These are phyloP conservation scores for Myriosclerotinia curreyana DNA, from an alignment of 2,329 filamentous ascomycete species.

Conservation along the genomic window DNA sequence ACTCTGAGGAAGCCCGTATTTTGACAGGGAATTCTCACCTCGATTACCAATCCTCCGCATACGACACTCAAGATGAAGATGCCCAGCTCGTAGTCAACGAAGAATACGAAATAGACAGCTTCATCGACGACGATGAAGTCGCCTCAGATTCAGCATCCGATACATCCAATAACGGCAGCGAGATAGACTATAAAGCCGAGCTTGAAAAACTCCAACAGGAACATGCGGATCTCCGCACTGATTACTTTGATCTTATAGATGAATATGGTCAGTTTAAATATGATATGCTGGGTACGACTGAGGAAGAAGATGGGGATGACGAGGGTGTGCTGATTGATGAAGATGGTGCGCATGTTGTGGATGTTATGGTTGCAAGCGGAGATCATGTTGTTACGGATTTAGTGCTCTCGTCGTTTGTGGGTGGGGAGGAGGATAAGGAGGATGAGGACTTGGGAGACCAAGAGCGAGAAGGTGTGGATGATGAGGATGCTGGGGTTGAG, in stretches of 20 bases:
- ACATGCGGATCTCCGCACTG: not conserved
- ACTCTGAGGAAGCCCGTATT: not conserved
- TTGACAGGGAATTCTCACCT: slow-evolving; percentile 27
- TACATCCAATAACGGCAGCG: not conserved
- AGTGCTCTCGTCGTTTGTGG: not conserved
- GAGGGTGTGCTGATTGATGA: not conserved
- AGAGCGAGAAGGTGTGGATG: not conserved
- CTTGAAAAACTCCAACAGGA: not conserved
- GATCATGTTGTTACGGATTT: not conserved
- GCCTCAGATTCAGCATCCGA: slow-evolving; percentile 19
- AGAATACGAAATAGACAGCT: slow-evolving; percentile 34
- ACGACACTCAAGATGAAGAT: slow-evolving; percentile 34
- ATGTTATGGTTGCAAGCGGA: not conserved
- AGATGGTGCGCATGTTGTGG: not conserved
- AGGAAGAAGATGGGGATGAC: not conserved
- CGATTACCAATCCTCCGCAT: slow-evolving; percentile 35
- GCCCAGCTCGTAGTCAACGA: slow-evolving; percentile 23
- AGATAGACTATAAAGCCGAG: not conserved
- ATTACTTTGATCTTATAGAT: not conserved
- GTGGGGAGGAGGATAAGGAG: not conserved
- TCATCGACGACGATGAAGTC: slow-evolving; percentile 31
- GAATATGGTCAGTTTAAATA: not conserved
- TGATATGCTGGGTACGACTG: not conserved
- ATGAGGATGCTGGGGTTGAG: not conserved
- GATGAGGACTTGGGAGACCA: not conserved